These are phyloP conservation scores for Gaeumannomyces sp. DNA, from an alignment of 2,329 filamentous ascomycete species.

Conservation along the genomic window DNA sequence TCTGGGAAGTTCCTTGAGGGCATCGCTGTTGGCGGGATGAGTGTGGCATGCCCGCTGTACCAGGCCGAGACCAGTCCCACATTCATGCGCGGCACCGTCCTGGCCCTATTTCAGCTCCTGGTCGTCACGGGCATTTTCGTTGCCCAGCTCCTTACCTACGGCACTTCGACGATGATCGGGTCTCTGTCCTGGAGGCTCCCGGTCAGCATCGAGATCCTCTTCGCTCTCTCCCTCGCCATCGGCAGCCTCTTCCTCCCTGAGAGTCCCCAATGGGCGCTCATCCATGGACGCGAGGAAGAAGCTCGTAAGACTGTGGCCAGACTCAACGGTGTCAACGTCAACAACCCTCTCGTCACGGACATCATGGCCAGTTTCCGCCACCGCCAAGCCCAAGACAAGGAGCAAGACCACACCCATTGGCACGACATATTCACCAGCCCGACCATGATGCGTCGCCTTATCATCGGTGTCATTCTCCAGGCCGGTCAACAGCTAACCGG, in stretches of 20 bases:
- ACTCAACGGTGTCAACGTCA: conserved; percentile 12
- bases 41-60: conserved; percentile 64
- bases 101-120: conserved; percentile 64
- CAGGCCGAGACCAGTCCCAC: conserved; percentile 64
- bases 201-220: conserved; percentile 37
- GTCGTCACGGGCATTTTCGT: conserved; percentile 64
- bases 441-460: conserved; percentile 56
- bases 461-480: conserved; percentile 58
- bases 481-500: conserved; percentile 64
- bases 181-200: too few relatives aligned
- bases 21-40: conserved; percentile 60
- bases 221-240: conserved; percentile 42
- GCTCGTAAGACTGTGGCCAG: conserved; percentile 13
- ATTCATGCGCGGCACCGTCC: conserved; percentile 59
- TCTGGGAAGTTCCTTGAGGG: conserved; percentile 60
- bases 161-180: conserved; percentile 37
- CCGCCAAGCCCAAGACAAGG: conserved; percentile 34
- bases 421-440: conserved; percentile 55
- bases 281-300: conserved; percentile 10
- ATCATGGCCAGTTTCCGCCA: conserved; percentile 15
- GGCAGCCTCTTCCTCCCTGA: conserved; percentile 50
- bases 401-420: conserved; percentile 43
- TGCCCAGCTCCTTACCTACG: conserved; percentile 55
- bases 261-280: conserved; percentile 34
- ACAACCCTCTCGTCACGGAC: conserved; percentile 14